Base-by-base conservation (phyloP, 306 rosid genomes). In the Dicorynia guianensis region DNA sequence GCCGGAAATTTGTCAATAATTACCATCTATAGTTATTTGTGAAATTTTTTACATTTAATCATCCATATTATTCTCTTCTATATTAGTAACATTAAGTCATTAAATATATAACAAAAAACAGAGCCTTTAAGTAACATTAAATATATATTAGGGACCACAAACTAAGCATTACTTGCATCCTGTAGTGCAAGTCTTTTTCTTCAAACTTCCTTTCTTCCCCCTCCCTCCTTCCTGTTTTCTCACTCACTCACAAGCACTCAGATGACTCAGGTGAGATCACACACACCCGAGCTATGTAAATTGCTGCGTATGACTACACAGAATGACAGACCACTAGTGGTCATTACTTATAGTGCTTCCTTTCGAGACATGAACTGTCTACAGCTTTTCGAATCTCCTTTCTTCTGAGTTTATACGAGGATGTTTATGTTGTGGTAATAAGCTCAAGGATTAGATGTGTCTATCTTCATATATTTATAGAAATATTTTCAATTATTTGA, bases 41-140 rank as follows among this genome's bases (percentile, higher is more conserved):
- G 18, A 17, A 56, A 19, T 20, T 63, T 62, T 20, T 74, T 72
- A 56, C 77, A 34, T 59, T 72, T 46, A 59, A 49, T 35, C 25
- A 66, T 47, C 59, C 18, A 12, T 44, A 18, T 17, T 43, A 33
- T 58, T 47, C 20, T 47, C 59, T 66, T n/a, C 33, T 48, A 20
- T 54, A 39, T 39, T 5, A 39, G 8, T 39, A 39, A 39, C 44
- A 39, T 39, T 5, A 1, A 39, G 4, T n/a, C n/a, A n/a, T n/a
- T n/a, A n/a, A n/a, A n/a, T n/a, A n/a, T n/a, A n/a, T n/a, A n/a
- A n/a, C n/a, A n/a, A n/a, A n/a, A n/a, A n/a, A n/a, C n/a, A n/a
- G n/a, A n/a, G n/a, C n/a, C n/a, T n/a, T 0, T 55, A 40, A n/a
- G 17, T 44, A 64, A 66, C 50, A 65, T 43, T 14, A 59, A 55